Conservation (phyloP, 345 rosid genomes). For the Populus pruinosa region DNA sequence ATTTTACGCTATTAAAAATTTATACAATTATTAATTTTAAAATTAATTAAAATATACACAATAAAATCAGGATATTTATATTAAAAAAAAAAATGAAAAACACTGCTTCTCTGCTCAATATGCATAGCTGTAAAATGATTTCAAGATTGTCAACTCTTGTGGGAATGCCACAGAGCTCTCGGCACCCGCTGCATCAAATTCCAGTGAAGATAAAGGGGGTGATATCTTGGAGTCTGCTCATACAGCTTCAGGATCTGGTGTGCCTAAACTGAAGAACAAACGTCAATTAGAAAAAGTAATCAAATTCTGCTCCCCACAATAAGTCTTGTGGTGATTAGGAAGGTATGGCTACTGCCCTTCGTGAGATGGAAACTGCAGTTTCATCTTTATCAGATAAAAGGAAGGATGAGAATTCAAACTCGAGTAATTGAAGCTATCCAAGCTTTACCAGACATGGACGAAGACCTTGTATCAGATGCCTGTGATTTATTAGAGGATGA, state of each 20-base stretch:
- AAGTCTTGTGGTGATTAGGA: slow-evolving; percentile 36
- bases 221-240: slow-evolving; percentile 18
- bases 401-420: too few species aligned
- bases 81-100: neutral
- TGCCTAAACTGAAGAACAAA: slow-evolving; percentile 37
- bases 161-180: slow-evolving; percentile 27
- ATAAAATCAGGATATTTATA: too few species aligned
- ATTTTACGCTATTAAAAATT: too few species aligned
- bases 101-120: slow-evolving; percentile 50
- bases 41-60: too few species aligned
- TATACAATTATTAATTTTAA: too few species aligned
- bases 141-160: slow-evolving; percentile 26
- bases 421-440: too few species aligned
- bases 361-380: too few species aligned
- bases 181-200: slow-evolving; percentile 30
- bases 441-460: too few species aligned
- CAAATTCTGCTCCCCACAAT: slow-evolving; percentile 24
- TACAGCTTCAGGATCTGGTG: slow-evolving; percentile 21
- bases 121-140: slow-evolving; percentile 45
- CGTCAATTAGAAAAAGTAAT: slow-evolving; percentile 37
- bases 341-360: neutral
- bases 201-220: slow-evolving; percentile 44
- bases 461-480: too few species aligned
- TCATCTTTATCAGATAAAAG: too few species aligned
- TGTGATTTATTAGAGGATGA: too few species aligned